Percentiles rank a stretch among this genome's conserved stretches.
Conservation (phyloP, 2,329 filamentous ascomycete species). For the Colletotrichum paranaense region DNA sequence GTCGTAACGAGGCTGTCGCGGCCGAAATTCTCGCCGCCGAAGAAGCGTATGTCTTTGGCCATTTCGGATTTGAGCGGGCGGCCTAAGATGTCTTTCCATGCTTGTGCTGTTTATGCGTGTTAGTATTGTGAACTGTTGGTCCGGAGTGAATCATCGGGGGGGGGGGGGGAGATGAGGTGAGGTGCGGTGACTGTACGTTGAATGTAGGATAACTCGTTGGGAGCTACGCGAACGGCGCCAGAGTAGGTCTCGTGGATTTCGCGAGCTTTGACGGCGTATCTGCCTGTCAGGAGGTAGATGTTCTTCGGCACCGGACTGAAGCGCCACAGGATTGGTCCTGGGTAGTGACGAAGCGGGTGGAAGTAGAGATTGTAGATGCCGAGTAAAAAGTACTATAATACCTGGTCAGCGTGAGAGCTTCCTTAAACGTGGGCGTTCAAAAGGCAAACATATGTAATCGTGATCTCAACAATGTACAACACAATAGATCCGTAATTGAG, state of each 20-base stretch:
- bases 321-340: slow-evolving; percentile 41
- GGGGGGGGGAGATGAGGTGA: neutral
- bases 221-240: slow-evolving; percentile 51
- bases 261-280: slow-evolving; percentile 14
- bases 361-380: slow-evolving; percentile 46
- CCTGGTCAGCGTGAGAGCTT: neutral
- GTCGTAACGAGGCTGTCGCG: slow-evolving; percentile 38
- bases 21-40: slow-evolving; percentile 31
- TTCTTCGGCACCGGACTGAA: slow-evolving; percentile 28
- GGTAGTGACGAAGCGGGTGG: slow-evolving; percentile 46
- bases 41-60: slow-evolving; percentile 30
- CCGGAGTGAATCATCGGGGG: neutral
- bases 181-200: neutral
- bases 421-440: no score
- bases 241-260: slow-evolving; percentile 40
- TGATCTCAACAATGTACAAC: neutral
- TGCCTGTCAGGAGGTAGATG: slow-evolving; percentile 16
- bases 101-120: slow-evolving; percentile 28
- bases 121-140: neutral
- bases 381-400: slow-evolving; percentile 13
- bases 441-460: neutral
- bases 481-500: slow-evolving; percentile 1
- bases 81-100: slow-evolving; percentile 34
- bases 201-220: slow-evolving; percentile 52
- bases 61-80: slow-evolving; percentile 29